Percentiles rank a stretch among this genome's conserved stretches.
Evolutionary conservation across 257 asterid genomes (phyloP).

Genomic region (Handroanthus guayacan): DNA sequence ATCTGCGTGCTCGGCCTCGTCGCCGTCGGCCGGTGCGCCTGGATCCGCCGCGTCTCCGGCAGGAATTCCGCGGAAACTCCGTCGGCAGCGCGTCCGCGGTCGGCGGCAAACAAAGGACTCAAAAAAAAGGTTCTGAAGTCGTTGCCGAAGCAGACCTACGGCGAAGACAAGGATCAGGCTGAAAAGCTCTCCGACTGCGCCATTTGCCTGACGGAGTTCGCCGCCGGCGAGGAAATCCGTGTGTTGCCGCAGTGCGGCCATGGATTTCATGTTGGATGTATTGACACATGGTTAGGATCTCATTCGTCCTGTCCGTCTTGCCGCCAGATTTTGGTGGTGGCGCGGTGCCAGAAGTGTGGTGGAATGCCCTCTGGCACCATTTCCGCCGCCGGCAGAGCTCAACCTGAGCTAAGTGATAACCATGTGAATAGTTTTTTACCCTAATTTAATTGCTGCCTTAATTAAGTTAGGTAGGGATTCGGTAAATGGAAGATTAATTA

Average conservation of each 20-base stretch:
- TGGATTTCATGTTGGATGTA: conserved; percentile 58
- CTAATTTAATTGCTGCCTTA: conserved; percentile 21
- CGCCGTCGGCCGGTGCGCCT: conserved; percentile 58
- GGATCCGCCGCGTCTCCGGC: conserved; percentile 54
- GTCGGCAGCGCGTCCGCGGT: conserved; percentile 19
- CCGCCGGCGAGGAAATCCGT: conserved; percentile 59
- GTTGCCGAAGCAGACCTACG: conserved; percentile 50
- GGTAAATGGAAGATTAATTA: conserved; percentile 9
- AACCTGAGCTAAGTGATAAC: conserved; percentile 38
- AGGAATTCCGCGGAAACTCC: not conserved
- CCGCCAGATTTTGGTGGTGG: conserved; percentile 60
- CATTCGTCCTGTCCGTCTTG: conserved; percentile 67
- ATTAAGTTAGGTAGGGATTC: conserved; percentile 23
- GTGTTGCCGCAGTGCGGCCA: conserved; percentile 67
- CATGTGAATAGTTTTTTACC: conserved; percentile 52
- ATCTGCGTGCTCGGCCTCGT: conserved; percentile 67
- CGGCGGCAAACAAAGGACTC: conserved; percentile 60
- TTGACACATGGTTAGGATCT: conserved; percentile 67
- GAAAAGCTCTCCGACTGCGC: conserved; percentile 56
- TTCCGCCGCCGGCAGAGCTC: conserved; percentile 39
- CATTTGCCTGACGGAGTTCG: conserved; percentile 62
- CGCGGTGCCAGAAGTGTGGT: conserved; percentile 60
- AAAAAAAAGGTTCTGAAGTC: conserved; percentile 56
- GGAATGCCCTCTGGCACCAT: conserved; percentile 39
- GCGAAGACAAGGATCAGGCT: conserved; percentile 35